These are phyloP conservation scores for Penicillium longicatenatum DNA, from an alignment of 495 filamentous ascomycete species.

Conservation along the genomic window DNA sequence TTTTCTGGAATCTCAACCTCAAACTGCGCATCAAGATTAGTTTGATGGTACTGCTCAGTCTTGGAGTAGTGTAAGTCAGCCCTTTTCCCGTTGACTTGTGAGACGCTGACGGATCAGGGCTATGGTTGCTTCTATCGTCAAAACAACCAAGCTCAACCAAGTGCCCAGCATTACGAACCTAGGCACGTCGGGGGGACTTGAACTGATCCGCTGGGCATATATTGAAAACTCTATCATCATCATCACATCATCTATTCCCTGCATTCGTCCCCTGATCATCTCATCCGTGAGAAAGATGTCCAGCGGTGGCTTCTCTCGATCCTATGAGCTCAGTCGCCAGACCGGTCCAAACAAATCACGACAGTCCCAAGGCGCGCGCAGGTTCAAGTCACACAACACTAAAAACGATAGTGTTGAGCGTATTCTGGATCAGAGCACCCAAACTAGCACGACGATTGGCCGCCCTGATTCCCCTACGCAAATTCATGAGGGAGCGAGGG, in stretches of 20 bases:
- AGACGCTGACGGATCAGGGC: conserved; percentile 27
- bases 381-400: conserved; percentile 14
- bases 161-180: conserved; percentile 38
- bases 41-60: conserved; percentile 41
- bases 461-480: conserved; percentile 19
- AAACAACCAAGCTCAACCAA: conserved; percentile 40
- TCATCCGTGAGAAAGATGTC: conserved; percentile 44
- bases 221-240: conserved; percentile 39
- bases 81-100: not conserved
- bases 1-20: conserved; percentile 49
- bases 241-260: conserved; percentile 39
- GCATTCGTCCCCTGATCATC: conserved; percentile 37
- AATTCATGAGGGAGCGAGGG: not conserved
- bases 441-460: conserved; percentile 18
- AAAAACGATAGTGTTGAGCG: conserved; percentile 36
- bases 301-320: conserved; percentile 25
- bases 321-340: conserved; percentile 36
- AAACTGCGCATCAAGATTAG: conserved; percentile 40
- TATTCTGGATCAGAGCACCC: conserved; percentile 25
- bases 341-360: conserved; percentile 23
- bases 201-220: conserved; percentile 39
- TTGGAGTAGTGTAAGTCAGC: conserved; percentile 41
- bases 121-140: conserved; percentile 46
- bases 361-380: conserved; percentile 17
- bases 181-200: conserved; percentile 27